Evolutionary conservation across 805 yeast species (phyloP).

Genomic region (Vanderwaltozyma tropicalis): DNA sequence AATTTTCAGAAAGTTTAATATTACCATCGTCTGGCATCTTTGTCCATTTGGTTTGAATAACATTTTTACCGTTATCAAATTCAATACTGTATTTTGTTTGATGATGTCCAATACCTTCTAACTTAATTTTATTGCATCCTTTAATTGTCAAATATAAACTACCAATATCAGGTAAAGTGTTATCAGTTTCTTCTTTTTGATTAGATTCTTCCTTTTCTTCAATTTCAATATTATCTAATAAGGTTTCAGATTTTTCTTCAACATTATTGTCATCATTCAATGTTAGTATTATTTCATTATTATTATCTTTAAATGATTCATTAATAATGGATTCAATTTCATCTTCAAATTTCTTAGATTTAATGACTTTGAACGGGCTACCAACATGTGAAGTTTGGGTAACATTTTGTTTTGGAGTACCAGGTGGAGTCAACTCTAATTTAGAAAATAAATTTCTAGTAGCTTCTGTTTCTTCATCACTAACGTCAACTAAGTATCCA

Average conservation of each 20-base stretch:
- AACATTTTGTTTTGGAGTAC: not conserved
- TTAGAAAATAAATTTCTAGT: not conserved
- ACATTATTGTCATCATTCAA: too few species aligned
- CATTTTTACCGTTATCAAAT: constrained; percentile 5
- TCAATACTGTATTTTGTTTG: constrained; percentile 43
- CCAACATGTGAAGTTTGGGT: constrained; percentile 9
- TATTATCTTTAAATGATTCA: too few species aligned
- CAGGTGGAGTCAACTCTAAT: not conserved
- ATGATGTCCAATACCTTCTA: constrained; percentile 38
- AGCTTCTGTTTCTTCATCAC: constrained; percentile 3
- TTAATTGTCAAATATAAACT: constrained; percentile 43
- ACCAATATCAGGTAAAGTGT: constrained; percentile 29
- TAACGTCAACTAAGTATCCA: constrained; percentile 12
- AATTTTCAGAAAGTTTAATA: constrained; percentile 53
- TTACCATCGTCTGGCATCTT: constrained; percentile 20
- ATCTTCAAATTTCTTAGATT: not conserved
- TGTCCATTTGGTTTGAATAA: constrained; percentile 42
- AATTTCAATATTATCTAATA: not conserved
- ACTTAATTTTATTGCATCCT: constrained; percentile 35
- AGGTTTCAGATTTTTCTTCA: not conserved
- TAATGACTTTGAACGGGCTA: constrained; percentile 23
- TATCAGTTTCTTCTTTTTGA: not conserved
- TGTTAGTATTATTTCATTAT: too few species aligned
- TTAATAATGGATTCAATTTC: not conserved
- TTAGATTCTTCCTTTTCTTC: not conserved